A percentile compares a stretch with the other conserved stretches of the same genome.
Evolutionary conservation across 768 basidiomycete genomes (phyloP).

Genomic region (Leccinum subgranulosum): DNA sequence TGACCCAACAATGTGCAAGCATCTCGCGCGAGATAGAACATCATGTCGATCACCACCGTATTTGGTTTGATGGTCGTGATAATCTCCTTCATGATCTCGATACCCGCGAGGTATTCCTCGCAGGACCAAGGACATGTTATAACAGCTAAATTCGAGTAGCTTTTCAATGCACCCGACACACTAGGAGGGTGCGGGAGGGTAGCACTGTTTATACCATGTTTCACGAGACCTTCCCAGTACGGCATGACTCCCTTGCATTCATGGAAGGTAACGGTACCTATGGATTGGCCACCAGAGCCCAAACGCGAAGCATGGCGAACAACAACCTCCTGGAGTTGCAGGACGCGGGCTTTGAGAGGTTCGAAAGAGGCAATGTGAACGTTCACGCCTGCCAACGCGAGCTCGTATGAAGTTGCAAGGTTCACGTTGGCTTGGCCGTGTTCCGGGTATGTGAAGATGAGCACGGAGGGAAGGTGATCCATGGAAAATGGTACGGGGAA

Average conservation of each 20-base stretch:
- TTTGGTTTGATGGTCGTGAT: conserved; percentile 2
- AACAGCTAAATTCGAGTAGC: not conserved
- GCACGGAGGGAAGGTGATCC: not conserved
- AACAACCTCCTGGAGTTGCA: conserved; percentile 7
- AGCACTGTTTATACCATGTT: not conserved
- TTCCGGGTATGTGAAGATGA: conserved; percentile 11
- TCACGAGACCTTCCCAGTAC: not conserved
- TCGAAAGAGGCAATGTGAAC: conserved; percentile 10
- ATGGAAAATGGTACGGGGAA: not conserved
- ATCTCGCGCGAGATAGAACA: conserved; percentile 3
- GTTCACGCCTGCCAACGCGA: conserved; percentile 9
- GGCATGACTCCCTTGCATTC: conserved; percentile 3
- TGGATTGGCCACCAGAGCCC: not conserved
- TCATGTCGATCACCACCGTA: not conserved
- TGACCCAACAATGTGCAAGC: conserved; percentile 9
- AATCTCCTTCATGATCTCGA: conserved; percentile 2
- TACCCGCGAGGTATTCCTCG: conserved; percentile 6
- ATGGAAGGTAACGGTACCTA: conserved; percentile 4
- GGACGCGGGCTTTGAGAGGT: conserved; percentile 6
- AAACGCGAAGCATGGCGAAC: not conserved
- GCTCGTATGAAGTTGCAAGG: conserved; percentile 13
- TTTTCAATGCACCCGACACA: conserved; percentile 1
- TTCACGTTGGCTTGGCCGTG: conserved; percentile 3
- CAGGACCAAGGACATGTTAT: not conserved
- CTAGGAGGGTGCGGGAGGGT: not conserved